phyloP scores from a whole-genome alignment of 129 eudicot species.

The Flaveria sonorensis region DNA sequence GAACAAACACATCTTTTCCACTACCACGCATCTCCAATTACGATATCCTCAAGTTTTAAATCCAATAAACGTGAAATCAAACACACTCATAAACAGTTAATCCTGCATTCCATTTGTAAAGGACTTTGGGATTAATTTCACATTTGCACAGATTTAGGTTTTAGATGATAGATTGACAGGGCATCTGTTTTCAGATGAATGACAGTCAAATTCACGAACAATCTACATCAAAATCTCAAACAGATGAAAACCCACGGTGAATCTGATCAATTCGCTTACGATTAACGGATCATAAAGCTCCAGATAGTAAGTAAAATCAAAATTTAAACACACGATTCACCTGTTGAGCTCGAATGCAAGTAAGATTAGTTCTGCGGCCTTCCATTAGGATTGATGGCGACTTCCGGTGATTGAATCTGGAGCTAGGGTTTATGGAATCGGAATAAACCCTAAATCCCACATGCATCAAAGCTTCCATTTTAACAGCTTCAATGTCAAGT shows the following conservation, averaged over 20 bases:
- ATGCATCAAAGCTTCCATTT: conserved; percentile 34
- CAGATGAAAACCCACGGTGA: neutral
- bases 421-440: conserved; percentile 22
- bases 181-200: neutral
- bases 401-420: conserved; percentile 4
- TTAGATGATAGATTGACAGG: neutral
- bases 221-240: neutral
- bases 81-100: neutral
- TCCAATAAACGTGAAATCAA: neutral
- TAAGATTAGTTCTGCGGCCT: conserved; percentile 5
- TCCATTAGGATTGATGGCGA: conserved; percentile 24
- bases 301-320: neutral
- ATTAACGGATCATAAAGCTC: neutral
- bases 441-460: conserved; percentile 21
- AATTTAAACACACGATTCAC: conserved; percentile 6
- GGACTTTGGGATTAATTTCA: neutral
- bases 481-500: neutral
- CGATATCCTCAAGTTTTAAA: neutral
- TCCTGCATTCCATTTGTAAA: neutral
- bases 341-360: conserved; percentile 46
- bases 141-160: conserved; percentile 1
- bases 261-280: neutral
- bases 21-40: neutral
- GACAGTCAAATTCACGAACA: neutral
- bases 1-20: neutral